Percentiles rank a stretch among this genome's conserved stretches.
Conservation (phyloP, 208 protist genomes). For the Leishmania turanica region DNA sequence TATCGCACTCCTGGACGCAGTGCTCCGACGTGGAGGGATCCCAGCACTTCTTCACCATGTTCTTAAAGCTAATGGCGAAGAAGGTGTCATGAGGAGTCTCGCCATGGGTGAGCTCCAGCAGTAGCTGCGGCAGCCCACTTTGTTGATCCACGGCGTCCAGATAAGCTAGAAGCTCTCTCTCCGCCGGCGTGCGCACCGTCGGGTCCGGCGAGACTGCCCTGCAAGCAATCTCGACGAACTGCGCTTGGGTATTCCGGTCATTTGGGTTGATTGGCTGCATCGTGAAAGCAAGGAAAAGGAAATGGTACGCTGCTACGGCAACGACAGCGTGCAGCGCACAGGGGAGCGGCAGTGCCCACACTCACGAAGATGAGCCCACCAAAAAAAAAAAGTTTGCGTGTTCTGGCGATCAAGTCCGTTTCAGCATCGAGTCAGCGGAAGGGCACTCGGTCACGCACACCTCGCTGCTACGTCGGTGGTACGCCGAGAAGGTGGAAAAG, state of each 20-base stretch:
- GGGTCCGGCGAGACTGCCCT: constrained; percentile 55
- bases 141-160: constrained; percentile 73
- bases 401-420: background rate
- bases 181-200: constrained; percentile 50
- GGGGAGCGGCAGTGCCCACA: background rate
- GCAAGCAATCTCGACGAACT: constrained; percentile 40
- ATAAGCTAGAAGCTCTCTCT: constrained; percentile 57
- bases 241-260: constrained; percentile 36
- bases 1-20: constrained; percentile 77
- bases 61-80: constrained; percentile 86
- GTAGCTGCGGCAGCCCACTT: constrained; percentile 54
- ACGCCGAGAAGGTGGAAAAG: background rate
- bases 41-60: constrained; percentile 88
- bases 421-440: background rate
- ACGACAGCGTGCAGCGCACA: background rate
- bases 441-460: background rate
- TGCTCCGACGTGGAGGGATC: constrained; percentile 71
- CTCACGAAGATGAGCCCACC: background rate
- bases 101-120: constrained; percentile 56
- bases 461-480: background rate
- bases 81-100: constrained; percentile 45
- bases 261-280: constrained; percentile 63
- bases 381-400: background rate
- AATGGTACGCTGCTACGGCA: background rate
- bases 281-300: background rate